These are phyloP conservation scores for Colletotrichum sp. DNA, from an alignment of 2,329 filamentous ascomycete species.

Conservation along the genomic window DNA sequence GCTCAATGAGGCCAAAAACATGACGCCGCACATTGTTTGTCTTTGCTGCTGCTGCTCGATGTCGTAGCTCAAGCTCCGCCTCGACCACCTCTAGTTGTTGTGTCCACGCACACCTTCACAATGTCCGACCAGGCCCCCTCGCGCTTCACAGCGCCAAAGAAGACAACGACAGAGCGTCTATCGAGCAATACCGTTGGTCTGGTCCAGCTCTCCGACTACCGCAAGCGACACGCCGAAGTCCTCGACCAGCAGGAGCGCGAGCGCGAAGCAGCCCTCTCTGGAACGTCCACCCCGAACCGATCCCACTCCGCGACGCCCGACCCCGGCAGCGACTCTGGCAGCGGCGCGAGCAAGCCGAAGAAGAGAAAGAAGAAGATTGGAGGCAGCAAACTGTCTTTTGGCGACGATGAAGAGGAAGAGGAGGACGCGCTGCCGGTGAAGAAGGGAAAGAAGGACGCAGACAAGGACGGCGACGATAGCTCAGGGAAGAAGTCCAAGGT, in stretches of 20 bases:
- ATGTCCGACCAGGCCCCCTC: slow-evolving; percentile 50
- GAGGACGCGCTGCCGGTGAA: slow-evolving; percentile 26
- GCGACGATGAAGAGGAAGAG: slow-evolving; percentile 67
- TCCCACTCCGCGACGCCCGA: slow-evolving; percentile 55
- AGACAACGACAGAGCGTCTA: slow-evolving; percentile 80
- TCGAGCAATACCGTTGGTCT: slow-evolving; percentile 90
- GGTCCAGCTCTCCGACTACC: slow-evolving; percentile 90
- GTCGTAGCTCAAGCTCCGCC: neutral
- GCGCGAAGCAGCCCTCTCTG: slow-evolving; percentile 62
- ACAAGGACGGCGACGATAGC: slow-evolving; percentile 24
- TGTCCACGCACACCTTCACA: neutral
- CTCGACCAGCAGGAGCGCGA: slow-evolving; percentile 89
- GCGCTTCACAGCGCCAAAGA: slow-evolving; percentile 77
- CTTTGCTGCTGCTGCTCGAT: neutral
- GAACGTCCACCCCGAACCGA: slow-evolving; percentile 52
- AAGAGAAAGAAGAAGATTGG: slow-evolving; percentile 51
- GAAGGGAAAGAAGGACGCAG: slow-evolving; percentile 22
- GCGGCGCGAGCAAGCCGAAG: slow-evolving; percentile 36
- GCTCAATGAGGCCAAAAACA: neutral
- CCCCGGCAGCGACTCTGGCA: slow-evolving; percentile 35
- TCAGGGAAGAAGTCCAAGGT: slow-evolving; percentile 51
- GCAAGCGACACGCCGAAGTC: slow-evolving; percentile 94
- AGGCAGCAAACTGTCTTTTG: slow-evolving; percentile 66
- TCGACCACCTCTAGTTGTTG: neutral
- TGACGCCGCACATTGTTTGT: neutral